These are phyloP conservation scores for Trichosporon sp. DNA, from an alignment of 1,284 basidiomycete species.

Conservation along the genomic window DNA sequence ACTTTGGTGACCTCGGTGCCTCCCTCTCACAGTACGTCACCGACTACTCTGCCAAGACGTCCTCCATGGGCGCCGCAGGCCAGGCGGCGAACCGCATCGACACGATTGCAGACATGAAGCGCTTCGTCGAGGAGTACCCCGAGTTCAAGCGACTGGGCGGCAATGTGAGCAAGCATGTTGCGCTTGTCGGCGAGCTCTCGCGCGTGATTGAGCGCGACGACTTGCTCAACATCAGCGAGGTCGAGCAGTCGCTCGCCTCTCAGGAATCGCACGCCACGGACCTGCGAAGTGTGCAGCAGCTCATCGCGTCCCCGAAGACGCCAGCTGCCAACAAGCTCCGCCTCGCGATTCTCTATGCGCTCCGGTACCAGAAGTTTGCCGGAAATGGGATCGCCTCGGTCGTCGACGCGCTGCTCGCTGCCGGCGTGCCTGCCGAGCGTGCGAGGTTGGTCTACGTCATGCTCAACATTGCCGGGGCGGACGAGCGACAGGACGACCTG, in stretches of 20 bases:
- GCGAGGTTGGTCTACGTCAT: constrained; percentile 89
- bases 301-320: constrained; percentile 70
- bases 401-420: constrained; percentile 76
- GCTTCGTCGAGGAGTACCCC: constrained; percentile 97
- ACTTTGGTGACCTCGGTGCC: constrained; percentile 95
- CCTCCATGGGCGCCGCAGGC: constrained; percentile 54
- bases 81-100: constrained; percentile 73
- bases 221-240: constrained; percentile 85
- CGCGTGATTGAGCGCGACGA: constrained; percentile 83
- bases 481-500: constrained; percentile 95
- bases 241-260: constrained; percentile 94
- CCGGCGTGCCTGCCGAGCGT: constrained; percentile 80
- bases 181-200: constrained; percentile 93
- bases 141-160: constrained; percentile 95
- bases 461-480: constrained; percentile 89
- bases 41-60: constrained; percentile 84
- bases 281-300: constrained; percentile 74
- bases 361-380: constrained; percentile 92
- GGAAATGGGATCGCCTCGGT: constrained; percentile 79
- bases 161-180: constrained; percentile 98
- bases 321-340: constrained; percentile 82
- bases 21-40: constrained; percentile 91
- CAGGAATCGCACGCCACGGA: constrained; percentile 80
- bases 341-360: constrained; percentile 88
- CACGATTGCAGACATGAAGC: constrained; percentile 96